Evolutionary conservation across 2,329 filamentous ascomycete genomes (phyloP), one percentile per base, ranked within the genome.

Genomic region (Calonectria hongkongensis): DNA sequence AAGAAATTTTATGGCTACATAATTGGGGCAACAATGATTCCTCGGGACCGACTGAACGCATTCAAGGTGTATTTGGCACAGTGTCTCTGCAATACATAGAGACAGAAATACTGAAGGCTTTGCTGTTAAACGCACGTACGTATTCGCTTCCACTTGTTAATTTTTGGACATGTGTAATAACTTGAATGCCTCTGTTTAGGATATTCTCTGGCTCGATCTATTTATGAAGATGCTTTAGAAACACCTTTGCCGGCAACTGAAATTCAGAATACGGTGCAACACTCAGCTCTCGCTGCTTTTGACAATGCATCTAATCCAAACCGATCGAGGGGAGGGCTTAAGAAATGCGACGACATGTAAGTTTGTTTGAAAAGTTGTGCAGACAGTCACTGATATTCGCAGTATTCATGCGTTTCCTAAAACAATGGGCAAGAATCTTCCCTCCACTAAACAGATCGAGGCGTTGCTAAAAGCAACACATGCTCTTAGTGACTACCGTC

Each of bases 251-350:
- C 88, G 2, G 79, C 81, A 3, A 82, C 88, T 3, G 81, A 87
- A 8, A 83, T 95, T 1, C 89, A 91, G 79, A 88, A 91, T 5
- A 90, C 91, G 1, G 86, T 95, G 10, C 85, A 94, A 50, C 87
- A 87, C 1, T 88, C 91, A 58, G 92, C 93, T 1, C 89, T 95
- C 85, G 88, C 90, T 67, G 90, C 93, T 4, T 97, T 95, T 80
- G 94, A 97, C 79, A 94, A 94, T 80, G 94, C 94, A 3, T 94
- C 93, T 27, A 97, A 97, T 79, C 93, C 94, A 0, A 95, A 96
- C 78, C 91, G 91, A 68, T 94, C 90, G 2, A 89, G 94, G 75
- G 94, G 94, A 18, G 93, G 93, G 0, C 88, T 97, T 79, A 95
- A 94, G 83, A 94, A 92, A 82, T 95, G 94, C 56, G 89, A 93